phyloP scores from a whole-genome alignment of 2,329 filamentous ascomycete species.

The Parastagonospora nodorum region DNA sequence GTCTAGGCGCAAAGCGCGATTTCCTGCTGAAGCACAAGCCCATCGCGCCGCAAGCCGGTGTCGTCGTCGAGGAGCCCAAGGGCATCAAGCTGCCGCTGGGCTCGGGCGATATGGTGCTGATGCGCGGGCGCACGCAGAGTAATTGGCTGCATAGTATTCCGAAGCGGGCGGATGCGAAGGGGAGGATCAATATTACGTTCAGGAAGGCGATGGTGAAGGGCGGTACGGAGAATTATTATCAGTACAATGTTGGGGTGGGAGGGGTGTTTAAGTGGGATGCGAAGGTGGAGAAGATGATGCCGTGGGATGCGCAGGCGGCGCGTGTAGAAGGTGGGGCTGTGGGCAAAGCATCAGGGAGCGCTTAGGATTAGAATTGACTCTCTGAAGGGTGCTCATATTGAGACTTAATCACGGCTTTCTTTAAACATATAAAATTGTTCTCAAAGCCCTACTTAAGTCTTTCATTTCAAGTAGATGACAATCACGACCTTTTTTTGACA shows the following conservation, averaged over 20 bases:
- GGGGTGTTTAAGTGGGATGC: constrained; percentile 71
- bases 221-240: constrained; percentile 82
- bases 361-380: no score
- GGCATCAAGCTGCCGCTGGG: constrained; percentile 60
- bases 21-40: constrained; percentile 83
- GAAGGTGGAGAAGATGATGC: constrained; percentile 56
- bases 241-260: constrained; percentile 78
- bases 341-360: no score
- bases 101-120: constrained; percentile 78
- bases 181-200: constrained; percentile 78
- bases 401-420: no score
- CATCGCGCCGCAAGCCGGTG: constrained; percentile 42
- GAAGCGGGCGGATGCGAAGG: constrained; percentile 69
- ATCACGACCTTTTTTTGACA: no score
- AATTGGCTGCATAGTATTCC: constrained; percentile 78
- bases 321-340: neutral
- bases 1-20: constrained; percentile 72
- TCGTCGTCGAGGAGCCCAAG: constrained; percentile 45
- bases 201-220: constrained; percentile 70
- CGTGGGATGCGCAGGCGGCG: constrained; percentile 33
- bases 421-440: no score
- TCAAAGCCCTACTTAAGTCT: no score
- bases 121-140: constrained; percentile 75
- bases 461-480: no score
- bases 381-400: no score